Evolutionary conservation across 306 rosid species (phyloP), one percentile per base, ranked within the genome.

Genomic region (Casuarina glauca): DNA sequence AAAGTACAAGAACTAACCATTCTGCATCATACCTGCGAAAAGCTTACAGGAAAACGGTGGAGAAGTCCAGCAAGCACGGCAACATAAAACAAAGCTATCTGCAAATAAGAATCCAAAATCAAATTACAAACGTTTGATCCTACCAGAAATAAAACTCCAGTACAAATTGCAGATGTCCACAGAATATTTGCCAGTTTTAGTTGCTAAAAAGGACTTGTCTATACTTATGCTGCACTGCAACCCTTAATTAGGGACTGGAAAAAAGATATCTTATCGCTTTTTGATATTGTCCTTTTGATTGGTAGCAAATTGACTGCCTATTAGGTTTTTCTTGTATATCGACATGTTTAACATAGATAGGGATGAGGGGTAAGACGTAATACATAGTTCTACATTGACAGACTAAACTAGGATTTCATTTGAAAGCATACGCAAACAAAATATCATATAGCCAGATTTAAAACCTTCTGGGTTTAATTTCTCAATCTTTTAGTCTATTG

Each of bases 41-140:
- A 95, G 89, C 84, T 92, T 54, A 89, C 87, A 76, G 97, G 97
- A 85, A 93, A 92, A 52, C 93, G 87, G 73, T 88, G 93, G 74
- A 95, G 94, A 85, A 95, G 96, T 78, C 91, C 93, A 32, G 96
- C 97, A 73, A 95, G 94, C 77, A 93, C 82, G 76, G 89, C 97
- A 81, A 87, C 92, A 80, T 88, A 95, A 84, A 95, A 91, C 96
- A 95, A 58, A 76, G 97, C 93, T 84, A 89, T 93, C 99, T 95
- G 91, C 86, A 79, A 51, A 78, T 20, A 63, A 41, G 67, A 68
- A 70, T 76, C 10, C 48, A 26, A 85, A 84, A 78, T 80, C 84
- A 89, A 81, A n/a, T 58, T 53, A 69, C 36, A 77, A 61, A 79
- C 70, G 75, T 62, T 61, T 19, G 9, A 41, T 12, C 11, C 72